Evolutionary conservation across 129 eudicot genomes (phyloP), one percentile per base, ranked within the genome.

Genomic region (Ambrosia artemisiifolia): DNA sequence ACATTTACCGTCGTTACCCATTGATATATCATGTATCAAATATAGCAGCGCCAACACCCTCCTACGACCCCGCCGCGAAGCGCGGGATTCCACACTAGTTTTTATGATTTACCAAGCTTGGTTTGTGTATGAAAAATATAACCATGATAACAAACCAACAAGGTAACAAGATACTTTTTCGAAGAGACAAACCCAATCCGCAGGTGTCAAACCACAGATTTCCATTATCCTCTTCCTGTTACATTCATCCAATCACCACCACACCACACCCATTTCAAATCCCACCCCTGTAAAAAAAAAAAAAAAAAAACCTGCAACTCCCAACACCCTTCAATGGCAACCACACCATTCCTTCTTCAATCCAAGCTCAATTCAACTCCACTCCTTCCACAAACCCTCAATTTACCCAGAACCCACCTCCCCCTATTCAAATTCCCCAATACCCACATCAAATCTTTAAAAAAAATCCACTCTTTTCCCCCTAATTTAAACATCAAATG

Each of bases 301-400:
- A 24, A 24, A 0, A 24, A 5, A 50, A 16, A 50, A 46, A 43
- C 59, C n/a, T 33, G 19, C 55, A 72, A 17, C 76, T 20, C 28
- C 38, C 79, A 11, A 6, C 50, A 17, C 34, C 17, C 70, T 59
- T n/a, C 61, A 30, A 84, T 84, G 88, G 81, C 80, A 42, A 77
- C 50, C 40, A 68, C 82, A 35, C 82, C 78, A 13, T 87, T 73
- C 63, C 63, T 79, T 34, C 57, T 87, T 47, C 65, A 84, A 81
- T 75, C 88, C 69, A 84, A 73, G 20, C 65, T 83, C 59, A 87
- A 75, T 72, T 81, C 80, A 76, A 86, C 81, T 69, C 86, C 84
- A 20, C 60, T 81, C 6, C 65, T 78, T 17, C 79, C 48, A 36
- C 75, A 47, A 30, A 32, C 81, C 64, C 28, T 63, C 44, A 67